A percentile compares a stretch with the other conserved stretches of the same genome.
phyloP scores from a whole-genome alignment of 164 flowering plant species.

The Brasenia schreberi region DNA sequence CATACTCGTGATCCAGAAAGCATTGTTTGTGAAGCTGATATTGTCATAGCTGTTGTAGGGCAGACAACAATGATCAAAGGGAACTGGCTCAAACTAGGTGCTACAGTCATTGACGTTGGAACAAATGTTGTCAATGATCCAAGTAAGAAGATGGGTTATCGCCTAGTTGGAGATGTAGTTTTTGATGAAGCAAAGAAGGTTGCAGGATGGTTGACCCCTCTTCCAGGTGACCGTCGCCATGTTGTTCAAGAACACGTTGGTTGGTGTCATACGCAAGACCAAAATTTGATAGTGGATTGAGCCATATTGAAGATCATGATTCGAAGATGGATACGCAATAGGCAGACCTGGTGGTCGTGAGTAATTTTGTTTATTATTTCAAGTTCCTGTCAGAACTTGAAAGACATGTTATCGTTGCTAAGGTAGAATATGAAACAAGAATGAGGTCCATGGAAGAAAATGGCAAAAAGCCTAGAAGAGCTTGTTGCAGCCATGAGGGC shows the following conservation, averaged over 20 bases:
- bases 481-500: no score
- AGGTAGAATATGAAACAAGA: no score
- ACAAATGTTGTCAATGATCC: slow-evolving; percentile 90
- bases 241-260: slow-evolving; percentile 83
- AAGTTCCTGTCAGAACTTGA: no score
- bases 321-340: no score
- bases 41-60: slow-evolving; percentile 91
- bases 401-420: no score
- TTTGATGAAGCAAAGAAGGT: slow-evolving; percentile 65
- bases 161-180: slow-evolving; percentile 89
- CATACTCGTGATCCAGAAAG: slow-evolving; percentile 50
- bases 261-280: slow-evolving; percentile 75
- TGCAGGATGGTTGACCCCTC: slow-evolving; percentile 88
- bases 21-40: slow-evolving; percentile 80
- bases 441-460: no score
- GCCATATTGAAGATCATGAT: no score
- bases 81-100: slow-evolving; percentile 92
- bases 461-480: no score
- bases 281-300: slow-evolving; percentile 15
- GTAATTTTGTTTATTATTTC: no score
- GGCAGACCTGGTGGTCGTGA: no score
- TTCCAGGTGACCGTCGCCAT: slow-evolving; percentile 99
- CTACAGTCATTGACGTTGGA: slow-evolving; percentile 94
- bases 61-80: slow-evolving; percentile 92
- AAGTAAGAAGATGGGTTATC: slow-evolving; percentile 64